Conservation (phyloP, 306 rosid species). For the Prosopis cineraria region DNA sequence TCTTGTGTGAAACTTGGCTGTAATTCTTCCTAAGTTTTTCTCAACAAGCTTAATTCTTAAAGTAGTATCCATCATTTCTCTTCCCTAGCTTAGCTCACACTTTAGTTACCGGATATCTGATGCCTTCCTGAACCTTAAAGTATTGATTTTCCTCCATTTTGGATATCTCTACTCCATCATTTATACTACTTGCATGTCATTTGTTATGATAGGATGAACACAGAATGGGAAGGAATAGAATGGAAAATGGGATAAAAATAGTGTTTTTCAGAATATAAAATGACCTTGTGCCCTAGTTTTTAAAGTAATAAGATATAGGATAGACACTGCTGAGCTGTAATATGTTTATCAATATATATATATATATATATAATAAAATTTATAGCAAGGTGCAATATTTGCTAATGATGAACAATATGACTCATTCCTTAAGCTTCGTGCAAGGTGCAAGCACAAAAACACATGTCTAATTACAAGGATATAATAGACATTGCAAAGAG, state of each 20-base stretch:
- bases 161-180: neutral
- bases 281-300: neutral
- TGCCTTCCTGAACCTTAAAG: neutral
- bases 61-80: neutral
- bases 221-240: neutral
- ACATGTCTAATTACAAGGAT: neutral
- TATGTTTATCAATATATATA: neutral
- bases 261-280: neutral
- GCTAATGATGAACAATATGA: neutral
- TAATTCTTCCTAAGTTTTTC: neutral
- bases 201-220: neutral
- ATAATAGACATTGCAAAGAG: neutral
- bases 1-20: too few relatives aligned
- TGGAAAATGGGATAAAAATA: neutral
- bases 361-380: too few relatives aligned
- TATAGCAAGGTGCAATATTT: neutral
- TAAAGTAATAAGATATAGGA: neutral
- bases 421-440: neutral
- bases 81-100: neutral
- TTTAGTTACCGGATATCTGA: neutral
- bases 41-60: neutral
- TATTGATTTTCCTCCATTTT: neutral
- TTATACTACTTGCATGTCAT: neutral
- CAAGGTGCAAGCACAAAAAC: neutral
- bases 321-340: neutral